Base-by-base conservation (phyloP, 2,329 filamentous ascomycete species). In the Phoma herbarum region DNA sequence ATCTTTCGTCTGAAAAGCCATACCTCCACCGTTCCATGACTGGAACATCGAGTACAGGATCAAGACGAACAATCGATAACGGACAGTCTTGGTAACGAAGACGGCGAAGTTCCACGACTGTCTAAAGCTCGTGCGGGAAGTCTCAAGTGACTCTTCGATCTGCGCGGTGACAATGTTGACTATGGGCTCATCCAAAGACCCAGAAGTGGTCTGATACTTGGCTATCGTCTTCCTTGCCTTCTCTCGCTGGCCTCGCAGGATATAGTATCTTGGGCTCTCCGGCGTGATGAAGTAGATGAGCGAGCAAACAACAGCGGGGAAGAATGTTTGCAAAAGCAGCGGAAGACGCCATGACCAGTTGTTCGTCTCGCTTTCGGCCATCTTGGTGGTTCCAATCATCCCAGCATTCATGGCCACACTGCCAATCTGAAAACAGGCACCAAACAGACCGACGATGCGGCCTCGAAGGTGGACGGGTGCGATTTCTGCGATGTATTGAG, bases 11-110 rank as follows among this genome's bases (percentile, higher is more conserved):
- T 22, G 37, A 10, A 11, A 8, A n/a, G 14, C 23, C 52, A 47
- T 48, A 54, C 52, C 76, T 37, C 80, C 79, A 10, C 80, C 80
- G 47, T 80, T 81, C 80, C 80, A 82, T 52, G 80, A 78, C 60
- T 82, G 80, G 65, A 82, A 82, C 45, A 80, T 56, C 1, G 78
- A 81, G 63, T 83, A 83, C 9, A 83, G 66, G 18, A 79, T 63
- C 14, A 83, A 65, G 10, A 82, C 77, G 1, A 82, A 54, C 4
- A 82, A 70, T 23, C 81, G 75, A 61, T 77, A 83, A 37, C 78
- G 69, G 12, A 79, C 80, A 1, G 74, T 63, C 62, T 76, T 79
- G 14, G 78, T 81, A 66, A 82, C 78, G 64, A 83, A 83, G 37
- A 80, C 78, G 7, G 79, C 75, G 62, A 78, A 83, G 59, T 83